Evolutionary conservation across 1,284 basidiomycete genomes (phyloP).

Genomic region (Amylostereum chailletii): DNA sequence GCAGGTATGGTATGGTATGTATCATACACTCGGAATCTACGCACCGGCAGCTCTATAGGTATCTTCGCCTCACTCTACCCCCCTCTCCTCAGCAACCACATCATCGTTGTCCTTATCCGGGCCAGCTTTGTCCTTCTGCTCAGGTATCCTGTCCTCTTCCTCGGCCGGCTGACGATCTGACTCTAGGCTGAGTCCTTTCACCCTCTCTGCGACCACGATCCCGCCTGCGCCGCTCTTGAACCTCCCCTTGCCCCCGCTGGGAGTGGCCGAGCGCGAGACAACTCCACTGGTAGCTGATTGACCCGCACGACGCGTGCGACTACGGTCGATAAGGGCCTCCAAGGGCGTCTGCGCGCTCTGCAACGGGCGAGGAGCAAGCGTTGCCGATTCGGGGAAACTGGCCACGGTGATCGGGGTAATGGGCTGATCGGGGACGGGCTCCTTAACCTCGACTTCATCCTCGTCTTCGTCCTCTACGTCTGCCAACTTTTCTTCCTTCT

Average conservation of each 20-base stretch:
- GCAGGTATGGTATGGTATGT: no score
- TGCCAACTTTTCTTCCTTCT: not conserved
- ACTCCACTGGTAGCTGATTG: slow-evolving; percentile 16
- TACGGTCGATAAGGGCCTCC: slow-evolving; percentile 54
- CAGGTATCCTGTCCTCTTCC: slow-evolving; percentile 18
- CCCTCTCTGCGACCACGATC: slow-evolving; percentile 31
- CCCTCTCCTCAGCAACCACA: no score
- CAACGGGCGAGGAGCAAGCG: slow-evolving; percentile 12
- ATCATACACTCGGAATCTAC: no score
- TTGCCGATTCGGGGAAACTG: slow-evolving; percentile 12
- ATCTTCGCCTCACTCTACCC: no score
- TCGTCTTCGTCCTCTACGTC: not conserved
- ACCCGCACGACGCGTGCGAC: slow-evolving; percentile 26
- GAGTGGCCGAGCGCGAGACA: slow-evolving; percentile 6
- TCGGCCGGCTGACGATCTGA: slow-evolving; percentile 3
- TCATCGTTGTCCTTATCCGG: slow-evolving; percentile 17
- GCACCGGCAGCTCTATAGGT: no score
- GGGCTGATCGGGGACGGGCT: slow-evolving; percentile 9
- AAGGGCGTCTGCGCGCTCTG: slow-evolving; percentile 40
- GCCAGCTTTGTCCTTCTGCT: slow-evolving; percentile 22
- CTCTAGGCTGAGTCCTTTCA: slow-evolving; percentile 18
- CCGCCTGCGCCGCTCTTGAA: slow-evolving; percentile 66
- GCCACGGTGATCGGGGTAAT: slow-evolving; percentile 3
- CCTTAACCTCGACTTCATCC: slow-evolving; percentile 1
- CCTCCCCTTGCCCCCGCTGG: slow-evolving; percentile 27